Conservation (phyloP, 345 rosid species). For the Syzygium grande region DNA sequence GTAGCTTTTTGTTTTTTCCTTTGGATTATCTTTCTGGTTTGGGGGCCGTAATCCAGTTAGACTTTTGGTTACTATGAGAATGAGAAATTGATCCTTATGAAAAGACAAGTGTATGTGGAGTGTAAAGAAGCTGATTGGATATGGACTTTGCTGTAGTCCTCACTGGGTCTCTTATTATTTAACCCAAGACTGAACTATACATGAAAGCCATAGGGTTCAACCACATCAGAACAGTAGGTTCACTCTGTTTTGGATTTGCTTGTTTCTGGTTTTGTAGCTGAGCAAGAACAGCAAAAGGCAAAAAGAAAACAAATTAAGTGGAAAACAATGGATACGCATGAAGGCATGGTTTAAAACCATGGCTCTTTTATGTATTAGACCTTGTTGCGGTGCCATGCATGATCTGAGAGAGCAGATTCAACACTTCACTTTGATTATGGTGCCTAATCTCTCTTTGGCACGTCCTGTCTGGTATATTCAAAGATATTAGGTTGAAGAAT, state of each 20-base stretch:
- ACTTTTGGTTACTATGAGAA: not conserved
- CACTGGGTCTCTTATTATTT: not conserved
- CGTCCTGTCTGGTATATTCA: not conserved
- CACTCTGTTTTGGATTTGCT: not conserved
- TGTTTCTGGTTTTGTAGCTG: not conserved
- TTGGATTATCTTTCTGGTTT: not conserved
- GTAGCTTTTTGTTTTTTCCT: not conserved
- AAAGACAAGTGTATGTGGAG: not conserved
- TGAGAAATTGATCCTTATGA: not conserved
- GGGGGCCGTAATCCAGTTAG: not conserved
- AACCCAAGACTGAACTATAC: not conserved
- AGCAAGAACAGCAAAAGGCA: not conserved
- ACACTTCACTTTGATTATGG: not conserved
- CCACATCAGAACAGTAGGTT: not conserved
- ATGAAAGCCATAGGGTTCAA: not conserved
- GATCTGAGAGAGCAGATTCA: not conserved
- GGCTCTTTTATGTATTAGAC: not conserved
- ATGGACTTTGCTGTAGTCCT: not conserved
- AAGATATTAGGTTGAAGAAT: not conserved
- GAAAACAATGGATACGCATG: not conserved
- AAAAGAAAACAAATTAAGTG: not conserved
- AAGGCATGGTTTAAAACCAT: not conserved
- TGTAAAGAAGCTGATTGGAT: not conserved
- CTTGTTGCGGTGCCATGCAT: not conserved
- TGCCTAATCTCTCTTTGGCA: not conserved